Percentiles rank a stretch among this genome's conserved stretches.
These are phyloP conservation scores for Eurotiales sp. DNA, from an alignment of 2,329 filamentous ascomycete genomes.

Conservation along the genomic window DNA sequence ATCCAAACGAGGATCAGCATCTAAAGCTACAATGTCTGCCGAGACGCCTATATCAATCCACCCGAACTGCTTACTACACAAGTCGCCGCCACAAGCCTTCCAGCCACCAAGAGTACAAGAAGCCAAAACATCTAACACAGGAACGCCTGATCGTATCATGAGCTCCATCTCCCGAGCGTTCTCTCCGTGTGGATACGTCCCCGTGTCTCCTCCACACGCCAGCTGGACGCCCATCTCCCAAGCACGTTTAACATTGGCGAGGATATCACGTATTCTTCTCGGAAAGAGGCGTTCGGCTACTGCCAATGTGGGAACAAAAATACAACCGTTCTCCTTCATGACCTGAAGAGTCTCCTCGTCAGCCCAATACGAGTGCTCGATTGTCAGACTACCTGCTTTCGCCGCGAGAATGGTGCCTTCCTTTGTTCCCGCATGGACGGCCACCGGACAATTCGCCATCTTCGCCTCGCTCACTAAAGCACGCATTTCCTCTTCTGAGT, in stretches of 20 bases:
- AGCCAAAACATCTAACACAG: conserved; percentile 48
- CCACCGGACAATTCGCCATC: conserved; percentile 40
- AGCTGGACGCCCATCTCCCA: conserved; percentile 44
- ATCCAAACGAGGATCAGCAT: conserved; percentile 36
- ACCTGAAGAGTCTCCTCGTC: conserved; percentile 40
- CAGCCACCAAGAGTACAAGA: conserved; percentile 52
- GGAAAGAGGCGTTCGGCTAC: conserved; percentile 39
- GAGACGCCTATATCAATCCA: conserved; percentile 47
- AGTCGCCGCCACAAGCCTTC: conserved; percentile 53
- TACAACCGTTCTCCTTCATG: conserved; percentile 44
- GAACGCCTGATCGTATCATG: conserved; percentile 49
- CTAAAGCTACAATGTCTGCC: conserved; percentile 52
- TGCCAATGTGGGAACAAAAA: conserved; percentile 54
- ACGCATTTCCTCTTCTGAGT: conserved; percentile 49
- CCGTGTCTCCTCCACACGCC: conserved; percentile 54
- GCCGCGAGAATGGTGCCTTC: conserved; percentile 44
- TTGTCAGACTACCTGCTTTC: conserved; percentile 46
- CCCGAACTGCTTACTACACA: conserved; percentile 52
- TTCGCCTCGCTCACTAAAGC: conserved; percentile 48
- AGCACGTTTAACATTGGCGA: conserved; percentile 43
- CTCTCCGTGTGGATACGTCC: conserved; percentile 52
- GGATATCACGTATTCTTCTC: conserved; percentile 27
- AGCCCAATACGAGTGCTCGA: conserved; percentile 45
- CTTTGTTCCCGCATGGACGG: conserved; percentile 44
- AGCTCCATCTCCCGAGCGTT: conserved; percentile 53